Percentiles rank a stretch among this genome's conserved stretches.
Evolutionary conservation across 768 basidiomycete genomes (phyloP).

Genomic region (Kwoniella newhampshirensis): DNA sequence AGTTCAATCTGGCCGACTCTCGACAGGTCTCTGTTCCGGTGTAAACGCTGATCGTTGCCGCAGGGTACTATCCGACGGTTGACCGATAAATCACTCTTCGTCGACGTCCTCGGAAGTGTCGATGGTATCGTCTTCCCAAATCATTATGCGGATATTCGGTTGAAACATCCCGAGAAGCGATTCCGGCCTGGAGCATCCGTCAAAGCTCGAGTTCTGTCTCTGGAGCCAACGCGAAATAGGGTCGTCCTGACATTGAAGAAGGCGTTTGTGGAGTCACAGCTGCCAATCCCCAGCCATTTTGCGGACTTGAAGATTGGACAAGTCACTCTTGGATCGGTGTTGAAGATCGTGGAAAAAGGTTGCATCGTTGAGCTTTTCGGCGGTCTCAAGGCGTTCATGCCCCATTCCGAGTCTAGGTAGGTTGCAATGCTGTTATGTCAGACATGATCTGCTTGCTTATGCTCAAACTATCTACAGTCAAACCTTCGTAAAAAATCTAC

Average conservation of each 20-base stretch:
- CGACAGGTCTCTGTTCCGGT: neutral
- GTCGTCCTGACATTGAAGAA: constrained; percentile 89
- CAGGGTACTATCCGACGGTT: constrained; percentile 74
- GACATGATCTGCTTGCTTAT: neutral
- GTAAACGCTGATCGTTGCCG: neutral
- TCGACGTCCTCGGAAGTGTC: constrained; percentile 79
- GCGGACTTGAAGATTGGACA: constrained; percentile 70
- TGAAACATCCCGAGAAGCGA: constrained; percentile 87
- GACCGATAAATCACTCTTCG: constrained; percentile 75
- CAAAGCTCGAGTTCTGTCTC: constrained; percentile 79
- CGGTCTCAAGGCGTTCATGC: constrained; percentile 76
- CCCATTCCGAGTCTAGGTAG: constrained; percentile 77
- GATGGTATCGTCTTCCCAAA: constrained; percentile 92
- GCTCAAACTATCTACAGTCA: constrained; percentile 65
- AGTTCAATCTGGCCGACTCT: neutral
- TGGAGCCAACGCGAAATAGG: constrained; percentile 77
- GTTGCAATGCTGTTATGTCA: neutral
- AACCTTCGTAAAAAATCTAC: constrained; percentile 55
- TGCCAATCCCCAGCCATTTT: constrained; percentile 66
- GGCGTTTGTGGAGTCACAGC: constrained; percentile 74
- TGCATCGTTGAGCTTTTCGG: constrained; percentile 89
- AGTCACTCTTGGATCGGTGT: constrained; percentile 77
- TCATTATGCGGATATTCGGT: constrained; percentile 90
- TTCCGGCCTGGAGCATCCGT: constrained; percentile 80
- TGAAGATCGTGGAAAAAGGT: constrained; percentile 75